A percentile compares a stretch with the other conserved stretches of the same genome.
phyloP scores from a whole-genome alignment of 257 asterid genomes.

The Buddleja alternifolia region DNA sequence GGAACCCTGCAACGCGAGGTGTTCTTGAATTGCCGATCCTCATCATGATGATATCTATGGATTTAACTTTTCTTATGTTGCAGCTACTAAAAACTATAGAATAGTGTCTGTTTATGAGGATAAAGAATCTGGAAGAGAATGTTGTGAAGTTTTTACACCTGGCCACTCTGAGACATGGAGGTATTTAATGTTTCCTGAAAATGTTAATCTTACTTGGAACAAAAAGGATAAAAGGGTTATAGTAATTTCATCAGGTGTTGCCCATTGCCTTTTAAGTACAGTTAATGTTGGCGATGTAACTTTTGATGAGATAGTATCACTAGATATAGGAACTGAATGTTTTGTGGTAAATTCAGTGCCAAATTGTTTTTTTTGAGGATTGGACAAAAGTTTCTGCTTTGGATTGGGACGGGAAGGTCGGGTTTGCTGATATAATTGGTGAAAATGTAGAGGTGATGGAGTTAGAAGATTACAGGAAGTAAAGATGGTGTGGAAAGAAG shows the following conservation, averaged over 20 bases:
- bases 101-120: conserved; percentile 25
- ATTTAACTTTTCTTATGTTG: neutral
- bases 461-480: conserved; percentile 34
- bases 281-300: neutral
- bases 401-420: conserved; percentile 40
- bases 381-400: neutral
- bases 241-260: conserved; percentile 3
- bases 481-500: conserved; percentile 31
- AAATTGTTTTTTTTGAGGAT: neutral
- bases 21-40: conserved; percentile 39
- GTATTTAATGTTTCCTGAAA: conserved; percentile 15
- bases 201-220: neutral
- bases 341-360: conserved; percentile 10
- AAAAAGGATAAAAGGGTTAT: neutral
- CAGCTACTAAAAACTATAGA: conserved; percentile 17
- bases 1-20: conserved; percentile 34
- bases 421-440: conserved; percentile 4
- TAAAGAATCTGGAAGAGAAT: neutral
- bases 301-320: conserved; percentile 23
- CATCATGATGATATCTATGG: neutral
- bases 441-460: conserved; percentile 28
- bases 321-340: conserved; percentile 38
- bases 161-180: conserved; percentile 38
- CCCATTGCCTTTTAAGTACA: conserved; percentile 3
- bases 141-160: conserved; percentile 28